phyloP scores from a whole-genome alignment of 495 filamentous ascomycete genomes.

The Aspergillus incahuasiensis region DNA sequence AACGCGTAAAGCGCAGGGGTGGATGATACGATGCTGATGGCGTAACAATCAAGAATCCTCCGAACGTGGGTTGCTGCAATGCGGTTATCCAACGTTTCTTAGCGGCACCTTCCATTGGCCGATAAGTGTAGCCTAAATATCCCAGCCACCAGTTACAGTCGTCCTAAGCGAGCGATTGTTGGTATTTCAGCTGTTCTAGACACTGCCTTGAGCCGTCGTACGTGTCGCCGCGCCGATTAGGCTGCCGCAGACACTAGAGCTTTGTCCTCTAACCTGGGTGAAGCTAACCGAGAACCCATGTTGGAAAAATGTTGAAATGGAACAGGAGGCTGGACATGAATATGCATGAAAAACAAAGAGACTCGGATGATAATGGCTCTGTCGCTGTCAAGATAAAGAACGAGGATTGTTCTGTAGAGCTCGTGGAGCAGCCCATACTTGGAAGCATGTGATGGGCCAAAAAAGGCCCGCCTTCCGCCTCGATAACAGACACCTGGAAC shows the following conservation, averaged over 20 bases:
- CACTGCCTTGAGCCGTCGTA: neutral
- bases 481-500: slow-evolving; percentile 19
- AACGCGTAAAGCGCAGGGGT: neutral
- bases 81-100: neutral
- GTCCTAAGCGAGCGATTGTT: neutral
- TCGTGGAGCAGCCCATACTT: too few species aligned
- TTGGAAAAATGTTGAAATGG: slow-evolving; percentile 12
- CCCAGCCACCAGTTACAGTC: slow-evolving; percentile 3
- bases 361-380: neutral
- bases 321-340: too few species aligned
- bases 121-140: slow-evolving; percentile 10
- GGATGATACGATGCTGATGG: slow-evolving; percentile 9
- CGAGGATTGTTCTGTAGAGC: neutral
- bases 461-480: slow-evolving; percentile 12
- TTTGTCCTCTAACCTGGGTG: slow-evolving; percentile 7
- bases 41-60: slow-evolving; percentile 10
- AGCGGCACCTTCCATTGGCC: slow-evolving; percentile 1
- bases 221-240: slow-evolving; percentile 4
- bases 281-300: slow-evolving; percentile 7
- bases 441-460: slow-evolving; percentile 17
- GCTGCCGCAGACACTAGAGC: slow-evolving; percentile 3
- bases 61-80: neutral
- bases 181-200: slow-evolving; percentile 4
- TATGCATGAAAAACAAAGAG: neutral
- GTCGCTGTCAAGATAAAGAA: neutral